Conservation (phyloP, 345 rosid species). For the Eutrema japonicum region DNA sequence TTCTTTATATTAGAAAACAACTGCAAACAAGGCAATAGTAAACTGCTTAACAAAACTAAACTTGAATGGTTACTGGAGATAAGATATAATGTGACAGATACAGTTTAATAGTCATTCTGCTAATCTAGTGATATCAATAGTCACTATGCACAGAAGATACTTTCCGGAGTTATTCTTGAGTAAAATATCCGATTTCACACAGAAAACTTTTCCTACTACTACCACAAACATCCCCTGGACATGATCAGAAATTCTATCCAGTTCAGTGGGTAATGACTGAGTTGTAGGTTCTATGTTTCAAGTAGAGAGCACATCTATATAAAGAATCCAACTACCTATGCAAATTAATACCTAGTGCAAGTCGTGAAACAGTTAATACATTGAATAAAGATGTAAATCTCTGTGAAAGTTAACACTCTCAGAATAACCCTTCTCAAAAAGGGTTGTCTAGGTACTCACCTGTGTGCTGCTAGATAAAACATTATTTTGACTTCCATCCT, state of each 20-base stretch:
- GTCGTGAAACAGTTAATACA: slow-evolving; percentile 8
- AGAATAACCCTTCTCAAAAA: slow-evolving; percentile 3
- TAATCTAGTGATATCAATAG: slow-evolving; percentile 13
- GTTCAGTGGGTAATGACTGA: slow-evolving; percentile 12
- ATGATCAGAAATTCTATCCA: slow-evolving; percentile 21
- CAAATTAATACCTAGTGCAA: slow-evolving; percentile 19
- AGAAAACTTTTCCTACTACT: slow-evolving; percentile 23
- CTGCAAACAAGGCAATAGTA: slow-evolving; percentile 49
- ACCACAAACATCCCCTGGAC: slow-evolving; percentile 29
- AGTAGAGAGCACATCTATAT: slow-evolving; percentile 12
- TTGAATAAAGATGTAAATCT: slow-evolving; percentile 19
- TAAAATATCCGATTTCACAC: not conserved
- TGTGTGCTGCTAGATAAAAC: slow-evolving; percentile 96
- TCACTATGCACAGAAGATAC: slow-evolving; percentile 21
- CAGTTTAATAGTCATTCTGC: slow-evolving; percentile 2
- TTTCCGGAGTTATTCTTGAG: not conserved
- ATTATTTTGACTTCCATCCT: slow-evolving; percentile 92
- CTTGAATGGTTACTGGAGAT: slow-evolving; percentile 11
- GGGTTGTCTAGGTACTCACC: slow-evolving; percentile 53
- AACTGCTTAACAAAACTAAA: not conserved
- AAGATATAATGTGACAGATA: slow-evolving; percentile 9
- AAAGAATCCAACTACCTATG: slow-evolving; percentile 21
- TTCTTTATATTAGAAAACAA: slow-evolving; percentile 88
- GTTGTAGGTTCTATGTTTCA: slow-evolving; percentile 21
- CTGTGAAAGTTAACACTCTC: slow-evolving; percentile 27